Conservation (phyloP, 169 alveolate species). For the Neospora caninum region DNA sequence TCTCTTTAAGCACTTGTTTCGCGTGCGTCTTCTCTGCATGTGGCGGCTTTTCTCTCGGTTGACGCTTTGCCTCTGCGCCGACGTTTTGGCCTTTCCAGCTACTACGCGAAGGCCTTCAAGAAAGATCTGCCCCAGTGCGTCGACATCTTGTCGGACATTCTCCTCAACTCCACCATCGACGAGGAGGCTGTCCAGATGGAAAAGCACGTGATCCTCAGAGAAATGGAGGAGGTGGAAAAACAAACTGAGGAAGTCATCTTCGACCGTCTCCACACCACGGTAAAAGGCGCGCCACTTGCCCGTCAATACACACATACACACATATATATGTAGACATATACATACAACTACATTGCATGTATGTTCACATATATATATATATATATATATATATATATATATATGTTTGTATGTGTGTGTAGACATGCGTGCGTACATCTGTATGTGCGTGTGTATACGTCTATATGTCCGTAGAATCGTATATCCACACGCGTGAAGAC, state of each 20-base stretch:
- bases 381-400: background rate
- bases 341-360: too few species aligned
- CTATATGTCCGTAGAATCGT: background rate
- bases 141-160: constrained; percentile 93
- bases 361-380: background rate
- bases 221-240: constrained; percentile 93
- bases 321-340: background rate
- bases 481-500: background rate
- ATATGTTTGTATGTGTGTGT: background rate
- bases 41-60: too few species aligned
- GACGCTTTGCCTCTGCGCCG: background rate
- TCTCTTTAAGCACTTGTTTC: too few species aligned
- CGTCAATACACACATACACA: background rate
- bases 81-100: constrained; percentile 26
- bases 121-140: constrained; percentile 73
- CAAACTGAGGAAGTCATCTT: constrained; percentile 93
- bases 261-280: constrained; percentile 88
- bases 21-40: too few species aligned
- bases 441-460: background rate
- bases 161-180: constrained; percentile 89
- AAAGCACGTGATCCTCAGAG: constrained; percentile 92
- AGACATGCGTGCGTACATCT: background rate
- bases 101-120: constrained; percentile 67
- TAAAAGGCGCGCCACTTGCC: background rate
- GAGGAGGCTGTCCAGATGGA: constrained; percentile 89